Base-by-base conservation (phyloP, 805 yeast genomes). In the Cephaloascus fragrans region DNA sequence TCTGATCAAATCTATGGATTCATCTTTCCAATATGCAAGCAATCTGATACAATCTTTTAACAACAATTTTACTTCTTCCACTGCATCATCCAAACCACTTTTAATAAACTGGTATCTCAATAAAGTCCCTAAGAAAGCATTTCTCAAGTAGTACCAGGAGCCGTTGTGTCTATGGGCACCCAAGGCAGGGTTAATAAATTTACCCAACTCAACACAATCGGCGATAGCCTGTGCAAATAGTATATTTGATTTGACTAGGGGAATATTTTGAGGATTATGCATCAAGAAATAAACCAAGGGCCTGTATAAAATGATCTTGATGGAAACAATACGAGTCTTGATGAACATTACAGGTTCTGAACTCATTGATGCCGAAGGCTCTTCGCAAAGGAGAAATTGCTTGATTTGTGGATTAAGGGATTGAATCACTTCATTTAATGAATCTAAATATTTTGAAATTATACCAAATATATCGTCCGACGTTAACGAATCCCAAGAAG, bases 151-250 rank as follows among this genome's bases (percentile, higher is more conserved):
- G 44, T 51, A 63, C 67, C 67, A 62, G 45, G 56, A 56, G 0
- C 70, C 69, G 2, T 67, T 63, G 42, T 63, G 69, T 40, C 69
- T 52, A 41, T 60, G 62, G 20, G 53, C 59, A 4, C 59, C 59
- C 28, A 63, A 39, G 29, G 59, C 61, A 3, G 67, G 67, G 20
- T 62, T 55, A 36, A 52, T 52, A 35, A 61, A 43, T 41, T 62
- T 61, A 6, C 68, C 67, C 4, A 61, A 34, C 9, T 9, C 19
- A 16, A 37, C 35, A 18, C 38, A 8, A 3, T 37, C 39, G 18
- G 16, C 38, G 3, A 41, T 4, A 8, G 32, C 28, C 18, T 35
- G 34, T 3, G 37, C 26, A 16, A 47, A 34, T 9, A 52, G 49
- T 3, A 53, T 42, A 12, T 52, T 36, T 1, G 57, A 52, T 3